phyloP scores from a whole-genome alignment of 306 rosid species.

The Medicago truncatula region DNA sequence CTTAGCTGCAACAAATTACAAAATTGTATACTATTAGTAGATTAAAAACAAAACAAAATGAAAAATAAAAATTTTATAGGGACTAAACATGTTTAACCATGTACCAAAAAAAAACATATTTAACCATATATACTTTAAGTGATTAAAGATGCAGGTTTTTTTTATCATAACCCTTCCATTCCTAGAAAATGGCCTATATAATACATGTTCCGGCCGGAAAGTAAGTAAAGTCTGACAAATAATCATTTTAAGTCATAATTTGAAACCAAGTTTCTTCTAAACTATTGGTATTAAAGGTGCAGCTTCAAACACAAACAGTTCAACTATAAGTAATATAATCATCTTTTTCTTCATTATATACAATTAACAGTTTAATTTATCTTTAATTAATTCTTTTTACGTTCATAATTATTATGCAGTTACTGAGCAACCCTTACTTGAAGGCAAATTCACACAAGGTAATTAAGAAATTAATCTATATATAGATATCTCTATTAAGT shows the following conservation, averaged over 20 bases:
- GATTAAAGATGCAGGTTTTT: too few species aligned
- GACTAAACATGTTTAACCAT: too few species aligned
- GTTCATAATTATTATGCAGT: slow-evolving; percentile 48
- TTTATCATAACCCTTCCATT: too few species aligned
- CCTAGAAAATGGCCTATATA: too few species aligned
- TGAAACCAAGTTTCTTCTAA: not conserved
- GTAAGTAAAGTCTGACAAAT: too few species aligned
- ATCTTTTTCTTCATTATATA: not conserved
- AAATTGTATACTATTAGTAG: too few species aligned
- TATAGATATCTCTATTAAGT: not conserved
- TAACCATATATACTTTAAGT: too few species aligned
- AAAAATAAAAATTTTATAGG: too few species aligned
- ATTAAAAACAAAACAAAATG: too few species aligned
- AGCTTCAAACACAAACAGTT: not conserved
- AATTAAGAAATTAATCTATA: slow-evolving; percentile 10
- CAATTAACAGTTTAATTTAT: slow-evolving; percentile 7
- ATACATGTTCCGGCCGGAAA: too few species aligned
- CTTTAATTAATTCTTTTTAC: slow-evolving; percentile 8
- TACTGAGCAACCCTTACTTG: slow-evolving; percentile 79
- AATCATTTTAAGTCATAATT: too few species aligned
- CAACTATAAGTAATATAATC: not conserved
- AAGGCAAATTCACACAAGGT: slow-evolving; percentile 78
- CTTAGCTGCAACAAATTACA: not conserved
- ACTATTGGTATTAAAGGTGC: not conserved
- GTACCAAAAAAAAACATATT: too few species aligned